phyloP scores from a whole-genome alignment of 1,284 basidiomycete genomes.

The Cryptococcus sp. region DNA sequence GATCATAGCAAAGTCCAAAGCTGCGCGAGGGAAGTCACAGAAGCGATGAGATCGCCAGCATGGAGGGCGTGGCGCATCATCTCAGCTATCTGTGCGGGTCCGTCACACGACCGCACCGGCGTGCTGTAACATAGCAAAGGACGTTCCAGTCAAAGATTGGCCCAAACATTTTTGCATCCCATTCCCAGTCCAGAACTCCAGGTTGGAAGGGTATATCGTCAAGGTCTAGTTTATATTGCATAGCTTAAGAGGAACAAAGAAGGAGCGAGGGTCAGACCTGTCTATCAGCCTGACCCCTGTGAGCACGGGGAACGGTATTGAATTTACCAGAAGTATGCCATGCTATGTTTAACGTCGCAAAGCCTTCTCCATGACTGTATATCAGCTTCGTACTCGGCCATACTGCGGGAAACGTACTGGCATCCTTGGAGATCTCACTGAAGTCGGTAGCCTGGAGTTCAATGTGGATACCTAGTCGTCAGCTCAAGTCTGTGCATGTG shows the following conservation, averaged over 20 bases:
- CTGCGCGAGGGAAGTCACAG: no score
- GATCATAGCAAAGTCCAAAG: no score
- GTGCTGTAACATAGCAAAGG: no score
- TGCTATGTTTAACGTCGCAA: conserved; percentile 26
- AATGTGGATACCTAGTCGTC: conserved; percentile 41
- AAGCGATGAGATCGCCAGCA: no score
- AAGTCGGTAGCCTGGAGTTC: conserved; percentile 84
- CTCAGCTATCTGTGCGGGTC: no score
- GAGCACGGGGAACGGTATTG: no score
- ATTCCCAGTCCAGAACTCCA: no score
- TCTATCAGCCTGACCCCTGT: no score
- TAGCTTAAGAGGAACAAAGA: background rate
- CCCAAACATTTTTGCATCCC: no score
- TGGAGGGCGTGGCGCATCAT: no score
- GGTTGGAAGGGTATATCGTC: background rate
- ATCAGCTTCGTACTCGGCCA: background rate
- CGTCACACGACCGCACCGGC: no score
- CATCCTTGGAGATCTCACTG: conserved; percentile 70
- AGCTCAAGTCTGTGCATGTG: background rate
- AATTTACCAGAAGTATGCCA: background rate
- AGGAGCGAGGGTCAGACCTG: background rate
- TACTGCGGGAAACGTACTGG: conserved; percentile 55
- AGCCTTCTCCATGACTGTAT: conserved; percentile 39
- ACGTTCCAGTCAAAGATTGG: no score
- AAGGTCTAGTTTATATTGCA: background rate